Percentiles rank a stretch among this genome's conserved stretches.
Evolutionary conservation across 1,284 basidiomycete genomes (phyloP).

Genomic region (Gomphus bonarii): DNA sequence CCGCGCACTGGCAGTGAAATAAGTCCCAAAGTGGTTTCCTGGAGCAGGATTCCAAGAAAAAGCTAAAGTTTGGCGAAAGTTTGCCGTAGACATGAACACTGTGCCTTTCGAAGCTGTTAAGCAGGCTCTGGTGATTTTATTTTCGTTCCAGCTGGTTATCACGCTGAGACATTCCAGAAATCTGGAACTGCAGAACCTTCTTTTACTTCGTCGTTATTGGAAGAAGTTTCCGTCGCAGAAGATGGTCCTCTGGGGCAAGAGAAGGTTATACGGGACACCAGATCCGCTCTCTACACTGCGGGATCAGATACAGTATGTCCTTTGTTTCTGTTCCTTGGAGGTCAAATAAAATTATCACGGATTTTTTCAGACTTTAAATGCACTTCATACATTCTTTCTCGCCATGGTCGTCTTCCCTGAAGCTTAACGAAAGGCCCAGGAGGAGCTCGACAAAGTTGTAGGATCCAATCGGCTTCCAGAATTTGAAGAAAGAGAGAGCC

Average conservation of each 20-base stretch:
- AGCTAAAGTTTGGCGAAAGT: no score
- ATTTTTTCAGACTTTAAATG: constrained; percentile 5
- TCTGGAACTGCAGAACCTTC: constrained; percentile 16
- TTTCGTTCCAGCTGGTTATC: not conserved
- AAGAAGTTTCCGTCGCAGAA: not conserved
- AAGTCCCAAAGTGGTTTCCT: no score
- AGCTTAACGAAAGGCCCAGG: constrained; percentile 7
- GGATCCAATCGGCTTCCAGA: not conserved
- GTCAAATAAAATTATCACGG: not conserved
- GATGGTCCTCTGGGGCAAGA: not conserved
- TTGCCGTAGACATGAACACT: no score
- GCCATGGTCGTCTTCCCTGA: constrained; percentile 2
- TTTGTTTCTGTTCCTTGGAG: not conserved
- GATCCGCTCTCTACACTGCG: not conserved
- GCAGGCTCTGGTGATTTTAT: not conserved
- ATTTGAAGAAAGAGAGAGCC: not conserved
- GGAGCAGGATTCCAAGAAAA: no score
- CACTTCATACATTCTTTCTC: constrained; percentile 10
- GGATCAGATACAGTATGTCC: constrained; percentile 5
- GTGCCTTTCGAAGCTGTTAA: no score
- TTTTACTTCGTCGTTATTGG: constrained; percentile 4
- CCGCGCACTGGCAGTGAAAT: no score
- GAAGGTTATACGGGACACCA: not conserved
- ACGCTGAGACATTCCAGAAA: not conserved
- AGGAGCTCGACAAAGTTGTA: not conserved